A percentile compares a stretch with the other conserved stretches of the same genome.
Evolutionary conservation across 371 early-diverging fungal genomes (phyloP).

Genomic region (Mucor irregularis): DNA sequence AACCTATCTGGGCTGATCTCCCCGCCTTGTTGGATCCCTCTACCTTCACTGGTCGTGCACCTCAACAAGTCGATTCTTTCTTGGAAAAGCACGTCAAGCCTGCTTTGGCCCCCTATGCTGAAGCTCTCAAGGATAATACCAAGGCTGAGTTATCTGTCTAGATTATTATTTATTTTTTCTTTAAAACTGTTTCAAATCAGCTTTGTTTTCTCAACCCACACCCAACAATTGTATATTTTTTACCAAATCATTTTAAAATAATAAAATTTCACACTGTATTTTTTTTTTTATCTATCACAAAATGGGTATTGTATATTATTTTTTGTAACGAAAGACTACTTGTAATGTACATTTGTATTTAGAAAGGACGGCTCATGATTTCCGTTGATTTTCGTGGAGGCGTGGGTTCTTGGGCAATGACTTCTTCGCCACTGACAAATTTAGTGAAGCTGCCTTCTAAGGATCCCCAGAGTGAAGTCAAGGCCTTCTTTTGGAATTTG

Average conservation of each 20-base stretch:
- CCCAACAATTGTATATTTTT: too few relatives aligned
- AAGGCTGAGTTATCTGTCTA: conserved; percentile 68
- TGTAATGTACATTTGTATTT: too few relatives aligned
- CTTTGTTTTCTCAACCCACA: too few relatives aligned
- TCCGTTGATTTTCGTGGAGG: conserved; percentile 47
- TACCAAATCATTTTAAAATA: too few relatives aligned
- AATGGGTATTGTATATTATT: too few relatives aligned
- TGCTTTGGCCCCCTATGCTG: conserved; percentile 80
- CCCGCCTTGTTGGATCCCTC: conserved; percentile 84
- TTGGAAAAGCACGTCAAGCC: conserved; percentile 80
- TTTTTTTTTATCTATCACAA: too few relatives aligned
- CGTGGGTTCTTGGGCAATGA: conserved; percentile 37
- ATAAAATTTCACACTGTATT: too few relatives aligned
- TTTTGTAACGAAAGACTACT: too few relatives aligned
- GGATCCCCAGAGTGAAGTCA: conserved; percentile 68
- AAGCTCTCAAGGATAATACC: conserved; percentile 48
- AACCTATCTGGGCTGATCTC: conserved; percentile 78
- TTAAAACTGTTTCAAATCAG: too few relatives aligned
- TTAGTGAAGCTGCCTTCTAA: conserved; percentile 74
- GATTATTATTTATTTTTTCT: too few relatives aligned
- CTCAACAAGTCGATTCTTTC: conserved; percentile 91
- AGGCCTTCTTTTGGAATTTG: conserved; percentile 61
- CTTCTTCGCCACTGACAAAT: conserved; percentile 68
- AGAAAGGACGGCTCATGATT: conserved; percentile 33
- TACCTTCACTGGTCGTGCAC: conserved; percentile 95